A percentile compares a stretch with the other conserved stretches of the same genome.
These are phyloP conservation scores for Mercurialis annua DNA, from an alignment of 345 rosid species.

Conservation along the genomic window DNA sequence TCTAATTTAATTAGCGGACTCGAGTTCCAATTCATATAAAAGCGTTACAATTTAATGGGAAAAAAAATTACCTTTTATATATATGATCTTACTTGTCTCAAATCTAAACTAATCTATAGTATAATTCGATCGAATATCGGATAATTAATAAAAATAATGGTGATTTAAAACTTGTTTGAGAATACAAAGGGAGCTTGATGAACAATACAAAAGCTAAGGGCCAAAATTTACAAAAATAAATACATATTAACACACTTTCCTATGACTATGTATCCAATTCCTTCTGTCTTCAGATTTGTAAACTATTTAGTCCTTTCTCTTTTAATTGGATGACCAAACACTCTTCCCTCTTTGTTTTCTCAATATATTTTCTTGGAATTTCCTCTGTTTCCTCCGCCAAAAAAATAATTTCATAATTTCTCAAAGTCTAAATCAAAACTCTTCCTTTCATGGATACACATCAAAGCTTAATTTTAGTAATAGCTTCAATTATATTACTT, in stretches of 20 bases:
- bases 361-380: not conserved
- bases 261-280: not conserved
- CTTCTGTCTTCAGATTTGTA: not conserved
- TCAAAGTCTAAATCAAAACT: not conserved
- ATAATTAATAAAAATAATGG: too few species aligned
- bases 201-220: not conserved
- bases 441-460: conserved; percentile 25
- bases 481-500: conserved; percentile 19
- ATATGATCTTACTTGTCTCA: too few species aligned
- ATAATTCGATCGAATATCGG: too few species aligned
- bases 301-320: conserved; percentile 7
- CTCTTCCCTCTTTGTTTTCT: conserved; percentile 1
- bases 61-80: too few species aligned
- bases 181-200: not conserved
- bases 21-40: too few species aligned
- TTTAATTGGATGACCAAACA: conserved; percentile 18
- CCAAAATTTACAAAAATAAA: not conserved
- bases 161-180: not conserved
- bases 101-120: too few species aligned
- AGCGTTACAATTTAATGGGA: too few species aligned
- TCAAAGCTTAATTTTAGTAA: conserved; percentile 19
- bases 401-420: conserved; percentile 1
- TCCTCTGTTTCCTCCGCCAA: conserved; percentile 29
- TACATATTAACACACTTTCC: conserved; percentile 9
- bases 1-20: too few species aligned